phyloP scores from a whole-genome alignment of 352 stramenopile genomes.

The Pythium brachiatum region DNA sequence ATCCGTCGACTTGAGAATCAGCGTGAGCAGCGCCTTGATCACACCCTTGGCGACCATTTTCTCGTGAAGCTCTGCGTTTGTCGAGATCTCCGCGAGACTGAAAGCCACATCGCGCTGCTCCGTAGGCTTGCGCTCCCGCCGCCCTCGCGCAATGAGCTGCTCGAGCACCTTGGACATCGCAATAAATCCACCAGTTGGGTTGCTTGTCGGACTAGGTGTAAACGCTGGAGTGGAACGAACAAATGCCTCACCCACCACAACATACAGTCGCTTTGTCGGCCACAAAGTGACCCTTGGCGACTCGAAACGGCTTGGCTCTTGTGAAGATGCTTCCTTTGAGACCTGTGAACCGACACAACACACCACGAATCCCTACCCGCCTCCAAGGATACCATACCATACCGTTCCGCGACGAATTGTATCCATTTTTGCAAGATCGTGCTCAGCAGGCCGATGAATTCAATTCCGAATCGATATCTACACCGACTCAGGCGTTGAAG shows the following conservation, averaged over 20 bases:
- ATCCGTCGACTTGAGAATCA: conserved; percentile 92
- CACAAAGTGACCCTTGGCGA: not conserved
- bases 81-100: conserved; percentile 95
- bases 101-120: conserved; percentile 97
- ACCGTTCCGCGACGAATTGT: not conserved
- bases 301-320: not conserved
- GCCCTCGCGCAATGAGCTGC: conserved; percentile 94
- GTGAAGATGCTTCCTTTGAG: not conserved
- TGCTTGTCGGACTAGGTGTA: not conserved
- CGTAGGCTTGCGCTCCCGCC: conserved; percentile 91
- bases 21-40: conserved; percentile 88
- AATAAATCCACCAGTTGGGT: not conserved
- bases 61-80: conserved; percentile 90
- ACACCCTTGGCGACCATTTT: conserved; percentile 95
- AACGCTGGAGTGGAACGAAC: not conserved
- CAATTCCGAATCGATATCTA: not conserved
- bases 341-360: not conserved
- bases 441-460: not conserved
- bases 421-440: not conserved
- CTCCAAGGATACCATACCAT: conserved; percentile 1
- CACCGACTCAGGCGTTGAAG: not conserved
- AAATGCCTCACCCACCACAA: not conserved
- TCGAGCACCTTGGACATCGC: conserved; percentile 93
- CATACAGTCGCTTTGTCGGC: not conserved
- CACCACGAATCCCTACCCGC: not conserved